Conservation (phyloP, 78 protist genomes). For the Isochrysis galbana region DNA sequence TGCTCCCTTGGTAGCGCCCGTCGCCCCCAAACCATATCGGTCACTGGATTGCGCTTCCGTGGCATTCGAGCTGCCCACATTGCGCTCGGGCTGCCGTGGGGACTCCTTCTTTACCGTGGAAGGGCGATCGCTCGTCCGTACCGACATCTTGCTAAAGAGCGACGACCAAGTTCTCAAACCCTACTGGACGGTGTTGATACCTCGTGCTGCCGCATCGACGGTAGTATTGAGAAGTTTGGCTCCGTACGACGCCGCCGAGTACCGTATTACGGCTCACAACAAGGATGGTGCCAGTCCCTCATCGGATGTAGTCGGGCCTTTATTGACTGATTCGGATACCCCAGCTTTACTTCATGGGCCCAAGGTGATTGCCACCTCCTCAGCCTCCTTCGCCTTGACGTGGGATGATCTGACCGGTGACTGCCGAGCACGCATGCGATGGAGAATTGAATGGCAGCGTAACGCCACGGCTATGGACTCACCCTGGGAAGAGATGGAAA, state of each 20-base stretch:
- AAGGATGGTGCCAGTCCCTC: background rate
- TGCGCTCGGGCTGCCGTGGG: conserved; percentile 13
- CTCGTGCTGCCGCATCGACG: background rate
- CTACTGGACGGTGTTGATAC: background rate
- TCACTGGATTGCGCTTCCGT: background rate
- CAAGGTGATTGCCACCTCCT: background rate
- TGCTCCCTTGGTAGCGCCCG: background rate
- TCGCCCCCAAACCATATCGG: background rate
- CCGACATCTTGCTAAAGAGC: background rate
- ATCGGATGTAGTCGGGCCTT: background rate
- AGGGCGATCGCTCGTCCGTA: background rate
- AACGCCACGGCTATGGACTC: background rate
- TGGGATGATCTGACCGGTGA: background rate
- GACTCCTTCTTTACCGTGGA: background rate
- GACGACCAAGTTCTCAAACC: background rate
- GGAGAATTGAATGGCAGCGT: background rate
- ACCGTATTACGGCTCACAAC: background rate
- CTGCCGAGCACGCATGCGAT: background rate
- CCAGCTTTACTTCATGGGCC: background rate
- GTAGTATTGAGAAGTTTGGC: background rate
- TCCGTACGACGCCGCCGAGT: background rate
- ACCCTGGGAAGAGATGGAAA: background rate
- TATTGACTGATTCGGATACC: background rate
- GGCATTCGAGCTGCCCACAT: background rate
- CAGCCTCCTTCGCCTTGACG: background rate